These are phyloP conservation scores for Wickerhamiella domercqiae DNA, from an alignment of 805 yeast species.

Conservation along the genomic window DNA sequence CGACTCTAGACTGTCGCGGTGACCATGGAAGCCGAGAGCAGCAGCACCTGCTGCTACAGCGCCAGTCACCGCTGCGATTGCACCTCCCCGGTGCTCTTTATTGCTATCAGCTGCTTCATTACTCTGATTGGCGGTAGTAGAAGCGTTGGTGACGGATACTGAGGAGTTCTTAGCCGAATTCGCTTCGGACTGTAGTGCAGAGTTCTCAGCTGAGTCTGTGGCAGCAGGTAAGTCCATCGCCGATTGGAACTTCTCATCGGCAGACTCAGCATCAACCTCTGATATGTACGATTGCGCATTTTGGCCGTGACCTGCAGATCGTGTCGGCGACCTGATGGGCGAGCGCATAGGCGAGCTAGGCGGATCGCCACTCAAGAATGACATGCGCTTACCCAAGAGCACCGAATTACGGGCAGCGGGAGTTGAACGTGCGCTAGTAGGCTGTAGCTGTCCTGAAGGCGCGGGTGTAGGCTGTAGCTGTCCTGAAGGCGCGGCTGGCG, in stretches of 20 bases:
- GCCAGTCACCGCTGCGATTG: background rate
- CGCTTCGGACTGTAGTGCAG: too few species aligned
- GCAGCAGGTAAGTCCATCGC: slow-evolving; percentile 11
- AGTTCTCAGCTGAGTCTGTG: too few species aligned
- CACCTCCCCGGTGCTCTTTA: too few species aligned
- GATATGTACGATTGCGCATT: slow-evolving; percentile 9
- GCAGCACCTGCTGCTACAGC: background rate
- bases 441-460: too few species aligned
- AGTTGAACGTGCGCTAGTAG: too few species aligned
- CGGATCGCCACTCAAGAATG: slow-evolving; percentile 9
- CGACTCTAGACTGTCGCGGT: too few species aligned
- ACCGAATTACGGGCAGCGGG: slow-evolving; percentile 19
- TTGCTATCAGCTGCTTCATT: too few species aligned
- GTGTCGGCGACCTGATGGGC: background rate
- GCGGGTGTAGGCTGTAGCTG: slow-evolving; percentile 16
- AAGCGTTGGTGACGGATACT: too few species aligned
- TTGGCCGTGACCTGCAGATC: background rate
- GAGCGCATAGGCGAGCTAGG: slow-evolving; percentile 6
- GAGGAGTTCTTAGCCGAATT: too few species aligned
- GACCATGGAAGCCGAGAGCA: background rate
- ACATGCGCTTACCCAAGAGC: slow-evolving; percentile 16
- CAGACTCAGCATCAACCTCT: slow-evolving; percentile 6
- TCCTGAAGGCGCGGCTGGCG: slow-evolving; percentile 12
- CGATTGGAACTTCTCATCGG: slow-evolving; percentile 11
- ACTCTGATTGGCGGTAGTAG: too few species aligned